Percentiles rank a stretch among this genome's conserved stretches.
Conservation (phyloP, 1,284 basidiomycete species). For the Termitomyces sp. region DNA sequence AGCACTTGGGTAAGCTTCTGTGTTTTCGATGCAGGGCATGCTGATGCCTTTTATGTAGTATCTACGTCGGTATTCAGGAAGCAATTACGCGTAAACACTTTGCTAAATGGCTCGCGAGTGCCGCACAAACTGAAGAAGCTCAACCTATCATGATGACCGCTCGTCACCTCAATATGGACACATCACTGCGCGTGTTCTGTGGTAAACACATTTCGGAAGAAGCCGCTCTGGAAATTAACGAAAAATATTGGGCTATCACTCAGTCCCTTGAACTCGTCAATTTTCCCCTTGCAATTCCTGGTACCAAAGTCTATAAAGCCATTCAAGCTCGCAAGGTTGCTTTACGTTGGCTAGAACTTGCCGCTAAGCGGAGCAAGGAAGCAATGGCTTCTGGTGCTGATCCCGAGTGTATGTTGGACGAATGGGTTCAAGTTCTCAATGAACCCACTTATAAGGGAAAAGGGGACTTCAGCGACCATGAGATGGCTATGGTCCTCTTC, state of each 20-base stretch:
- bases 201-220: constrained; percentile 84
- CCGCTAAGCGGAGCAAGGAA: constrained; percentile 78
- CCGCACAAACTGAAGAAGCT: constrained; percentile 44
- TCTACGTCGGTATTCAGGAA: constrained; percentile 89
- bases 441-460: constrained; percentile 72
- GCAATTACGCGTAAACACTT: constrained; percentile 78
- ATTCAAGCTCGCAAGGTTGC: constrained; percentile 90
- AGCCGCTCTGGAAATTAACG: constrained; percentile 77
- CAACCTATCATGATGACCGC: constrained; percentile 85
- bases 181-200: constrained; percentile 93
- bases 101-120: constrained; percentile 61
- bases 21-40: background rate
- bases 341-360: constrained; percentile 79
- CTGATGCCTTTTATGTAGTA: constrained; percentile 38
- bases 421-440: constrained; percentile 81
- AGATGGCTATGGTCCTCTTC: constrained; percentile 96
- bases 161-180: constrained; percentile 96
- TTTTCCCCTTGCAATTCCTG: constrained; percentile 94
- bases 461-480: constrained; percentile 86
- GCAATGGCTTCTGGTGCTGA: constrained; percentile 81
- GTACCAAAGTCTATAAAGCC: constrained; percentile 95
- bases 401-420: constrained; percentile 88
- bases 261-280: constrained; percentile 96
- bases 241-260: constrained; percentile 97
- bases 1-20: constrained; percentile 67